Base-by-base conservation (phyloP, 2,329 filamentous ascomycete species). In the Aspergillus sclerotialis region DNA sequence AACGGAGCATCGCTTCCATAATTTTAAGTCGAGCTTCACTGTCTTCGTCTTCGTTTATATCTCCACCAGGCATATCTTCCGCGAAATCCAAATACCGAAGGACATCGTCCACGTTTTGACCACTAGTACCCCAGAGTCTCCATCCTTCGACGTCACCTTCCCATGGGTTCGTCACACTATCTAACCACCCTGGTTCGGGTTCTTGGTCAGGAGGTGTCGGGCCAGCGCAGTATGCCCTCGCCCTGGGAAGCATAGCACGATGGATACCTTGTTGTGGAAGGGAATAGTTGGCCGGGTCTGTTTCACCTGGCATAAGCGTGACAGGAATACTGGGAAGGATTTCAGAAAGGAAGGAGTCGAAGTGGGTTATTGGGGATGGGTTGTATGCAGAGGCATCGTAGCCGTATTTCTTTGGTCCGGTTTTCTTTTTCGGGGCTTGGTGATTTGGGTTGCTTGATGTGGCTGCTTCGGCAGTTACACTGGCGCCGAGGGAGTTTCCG, bases 211-310 rank as follows among this genome's bases (percentile, higher is more conserved):
- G 56, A 4, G 57, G 45, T 9, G 46, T 44, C 12, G 60, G 55
- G 5, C 60, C 56, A 16, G 64, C 48, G 15, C 58, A 73, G 55
- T 86, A 98, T 6, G 75, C 67, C 43, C 88, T 74, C 12, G 86
- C 71, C 7, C 75, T 72, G 0, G 87, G 84, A 49, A 98, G 92
- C 76, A 98, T 87, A 40, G 92, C 90, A 4, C 84, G 71, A 60
- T 98, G 92, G 32, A 98, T 84, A 1, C 86, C 83, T 59, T 96
- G 92, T 55, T 98, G 92, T 0, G 92, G 92, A 17, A 94, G 77
- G 43, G 85, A 84, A 33, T 84, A 78, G 53, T 94, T 94, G 32
- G 92, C 88, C 0, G 92, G 89, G 58, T 98, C 93, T 19, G 76
- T 72, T 11, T 75, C 75, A 11, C 92, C 92, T 0, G 93, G 87